Evolutionary conservation across 306 rosid genomes (phyloP).

Genomic region (Pterocarpus santalinus): DNA sequence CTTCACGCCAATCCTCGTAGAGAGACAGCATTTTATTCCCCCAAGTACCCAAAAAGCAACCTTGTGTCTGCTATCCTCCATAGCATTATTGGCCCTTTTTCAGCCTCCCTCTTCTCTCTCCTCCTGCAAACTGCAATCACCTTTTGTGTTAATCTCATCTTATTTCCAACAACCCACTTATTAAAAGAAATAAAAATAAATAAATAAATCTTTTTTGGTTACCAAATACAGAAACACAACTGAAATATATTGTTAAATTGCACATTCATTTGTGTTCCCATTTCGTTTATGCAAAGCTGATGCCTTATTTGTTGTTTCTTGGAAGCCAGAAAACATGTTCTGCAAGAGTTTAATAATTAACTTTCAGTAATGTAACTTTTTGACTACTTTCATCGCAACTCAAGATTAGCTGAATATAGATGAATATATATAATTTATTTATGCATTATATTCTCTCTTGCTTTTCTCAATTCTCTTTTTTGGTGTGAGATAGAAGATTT

Average conservation of each 20-base stretch:
- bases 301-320: conserved; percentile 44
- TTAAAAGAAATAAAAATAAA: background rate
- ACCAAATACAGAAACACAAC: conserved; percentile 55
- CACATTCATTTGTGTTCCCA: conserved; percentile 53
- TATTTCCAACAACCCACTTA: conserved; percentile 63
- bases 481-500: conserved; percentile 37
- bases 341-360: conserved; percentile 54
- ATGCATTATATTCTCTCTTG: conserved; percentile 28
- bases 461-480: conserved; percentile 27
- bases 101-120: conserved; percentile 37
- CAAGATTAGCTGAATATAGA: background rate
- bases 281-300: conserved; percentile 40
- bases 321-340: conserved; percentile 44
- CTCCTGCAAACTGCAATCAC: conserved; percentile 50
- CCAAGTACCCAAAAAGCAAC: conserved; percentile 94
- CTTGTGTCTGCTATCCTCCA: conserved; percentile 86
- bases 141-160: conserved; percentile 71
- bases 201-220: conserved; percentile 41
- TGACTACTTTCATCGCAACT: conserved; percentile 40
- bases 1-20: conserved; percentile 86
- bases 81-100: conserved; percentile 72
- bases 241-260: conserved; percentile 45
- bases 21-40: conserved; percentile 96
- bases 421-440: background rate
- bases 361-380: conserved; percentile 44